A percentile compares a stretch with the other conserved stretches of the same genome.
Conservation (phyloP, 352 stramenopile genomes). For the Achlya hypogyna region DNA sequence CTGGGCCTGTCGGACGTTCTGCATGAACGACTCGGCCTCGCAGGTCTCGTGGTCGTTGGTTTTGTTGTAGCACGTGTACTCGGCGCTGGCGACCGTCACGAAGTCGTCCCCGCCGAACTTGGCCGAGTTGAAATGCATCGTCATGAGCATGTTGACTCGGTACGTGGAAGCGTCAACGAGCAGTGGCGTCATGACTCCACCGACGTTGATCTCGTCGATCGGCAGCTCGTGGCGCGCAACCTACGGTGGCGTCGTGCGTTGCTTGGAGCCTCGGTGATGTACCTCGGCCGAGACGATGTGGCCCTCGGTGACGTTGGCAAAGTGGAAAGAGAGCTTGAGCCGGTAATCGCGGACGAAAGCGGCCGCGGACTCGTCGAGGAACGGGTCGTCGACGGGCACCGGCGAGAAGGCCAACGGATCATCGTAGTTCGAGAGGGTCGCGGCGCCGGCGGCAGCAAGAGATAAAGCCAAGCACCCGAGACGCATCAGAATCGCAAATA, state of each 20-base stretch:
- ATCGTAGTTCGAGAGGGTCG: too few relatives aligned
- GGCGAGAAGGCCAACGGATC: neutral
- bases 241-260: neutral
- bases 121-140: conserved; percentile 14
- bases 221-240: conserved; percentile 1
- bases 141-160: conserved; percentile 14
- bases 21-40: conserved; percentile 9
- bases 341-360: conserved; percentile 13
- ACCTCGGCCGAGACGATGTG: conserved; percentile 15
- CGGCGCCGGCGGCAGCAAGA: neutral
- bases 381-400: neutral
- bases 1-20: neutral
- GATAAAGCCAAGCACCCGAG: neutral
- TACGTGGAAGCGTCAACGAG: neutral
- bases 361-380: conserved; percentile 7
- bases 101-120: conserved; percentile 13
- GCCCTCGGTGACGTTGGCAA: conserved; percentile 10
- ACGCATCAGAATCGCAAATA: neutral
- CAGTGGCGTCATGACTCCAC: neutral
- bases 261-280: neutral
- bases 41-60: neutral
- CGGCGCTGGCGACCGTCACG: conserved; percentile 13
- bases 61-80: conserved; percentile 18
- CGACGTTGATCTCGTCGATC: neutral
- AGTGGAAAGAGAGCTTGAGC: conserved; percentile 11